Conservation (phyloP, 2,329 filamentous ascomycete species). For the Exophiala sp. region DNA sequence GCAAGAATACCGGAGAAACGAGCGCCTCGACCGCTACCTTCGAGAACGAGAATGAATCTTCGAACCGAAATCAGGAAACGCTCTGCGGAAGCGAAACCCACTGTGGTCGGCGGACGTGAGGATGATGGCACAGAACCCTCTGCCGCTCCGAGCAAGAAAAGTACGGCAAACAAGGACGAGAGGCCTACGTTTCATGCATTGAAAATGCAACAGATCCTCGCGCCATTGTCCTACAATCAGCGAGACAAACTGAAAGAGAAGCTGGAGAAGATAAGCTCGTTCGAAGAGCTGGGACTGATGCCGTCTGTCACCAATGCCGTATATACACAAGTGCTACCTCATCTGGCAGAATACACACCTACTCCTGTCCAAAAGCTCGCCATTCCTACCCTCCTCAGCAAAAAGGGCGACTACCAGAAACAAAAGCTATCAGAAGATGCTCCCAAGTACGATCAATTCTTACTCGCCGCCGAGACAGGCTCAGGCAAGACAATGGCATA, state of each 20-base stretch:
- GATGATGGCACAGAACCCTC: background rate
- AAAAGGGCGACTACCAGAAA: constrained; percentile 31
- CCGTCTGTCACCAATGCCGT: constrained; percentile 70
- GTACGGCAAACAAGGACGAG: constrained; percentile 40
- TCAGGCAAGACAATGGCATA: constrained; percentile 97
- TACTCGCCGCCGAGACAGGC: constrained; percentile 92
- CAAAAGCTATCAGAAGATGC: constrained; percentile 35
- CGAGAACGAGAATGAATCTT: constrained; percentile 11
- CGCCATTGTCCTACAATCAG: constrained; percentile 71
- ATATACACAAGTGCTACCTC: constrained; percentile 67
- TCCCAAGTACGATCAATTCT: constrained; percentile 60
- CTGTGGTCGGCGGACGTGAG: background rate
- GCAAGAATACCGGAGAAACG: constrained; percentile 13
- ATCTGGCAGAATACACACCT: constrained; percentile 70
- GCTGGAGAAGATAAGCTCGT: constrained; percentile 66
- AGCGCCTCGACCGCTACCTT: constrained; percentile 10
- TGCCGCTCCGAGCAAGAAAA: constrained; percentile 22
- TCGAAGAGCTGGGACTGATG: constrained; percentile 75
- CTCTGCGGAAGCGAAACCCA: background rate
- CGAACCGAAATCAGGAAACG: constrained; percentile 11
- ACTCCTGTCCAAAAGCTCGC: constrained; percentile 88
- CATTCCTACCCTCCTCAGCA: constrained; percentile 71
- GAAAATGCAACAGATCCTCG: constrained; percentile 85
- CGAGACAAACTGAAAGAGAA: constrained; percentile 59
- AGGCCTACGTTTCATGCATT: constrained; percentile 69